phyloP scores from a whole-genome alignment of 2,329 filamentous ascomycete species.

The Talaromyces sp. region DNA sequence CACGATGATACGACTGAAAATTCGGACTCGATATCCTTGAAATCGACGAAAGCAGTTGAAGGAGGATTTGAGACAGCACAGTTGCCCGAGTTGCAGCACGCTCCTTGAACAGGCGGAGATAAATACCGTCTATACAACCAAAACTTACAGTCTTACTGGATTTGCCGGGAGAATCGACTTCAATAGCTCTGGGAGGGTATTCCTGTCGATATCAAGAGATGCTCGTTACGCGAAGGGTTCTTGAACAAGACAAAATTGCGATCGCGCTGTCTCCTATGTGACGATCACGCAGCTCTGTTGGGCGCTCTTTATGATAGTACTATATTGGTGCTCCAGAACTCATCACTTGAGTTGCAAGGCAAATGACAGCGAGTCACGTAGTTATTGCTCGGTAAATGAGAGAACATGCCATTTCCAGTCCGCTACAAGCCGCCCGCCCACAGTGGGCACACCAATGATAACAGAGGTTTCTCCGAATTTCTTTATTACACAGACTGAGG shows the following conservation, averaged over 20 bases:
- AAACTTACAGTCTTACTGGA: background rate
- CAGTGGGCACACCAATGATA: background rate
- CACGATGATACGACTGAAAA: background rate
- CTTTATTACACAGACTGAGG: background rate
- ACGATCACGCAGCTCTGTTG: background rate
- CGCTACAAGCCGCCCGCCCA: background rate
- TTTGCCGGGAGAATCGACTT: background rate
- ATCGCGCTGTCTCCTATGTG: background rate
- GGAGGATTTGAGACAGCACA: background rate
- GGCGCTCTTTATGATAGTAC: background rate
- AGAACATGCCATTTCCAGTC: background rate
- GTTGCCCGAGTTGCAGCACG: background rate
- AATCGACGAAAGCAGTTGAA: background rate
- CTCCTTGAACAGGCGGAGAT: background rate
- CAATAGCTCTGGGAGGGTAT: background rate
- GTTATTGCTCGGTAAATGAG: background rate
- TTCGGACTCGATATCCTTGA: background rate
- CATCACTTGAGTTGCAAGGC: background rate
- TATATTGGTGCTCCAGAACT: background rate
- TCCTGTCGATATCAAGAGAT: background rate
- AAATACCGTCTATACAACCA: too few species aligned
- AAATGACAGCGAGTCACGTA: too few species aligned
- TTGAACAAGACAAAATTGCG: background rate
- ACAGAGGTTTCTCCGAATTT: background rate
- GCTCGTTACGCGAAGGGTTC: background rate